Conservation (phyloP, 2,329 filamentous ascomycete species). For the Metarhizium robertsii region DNA sequence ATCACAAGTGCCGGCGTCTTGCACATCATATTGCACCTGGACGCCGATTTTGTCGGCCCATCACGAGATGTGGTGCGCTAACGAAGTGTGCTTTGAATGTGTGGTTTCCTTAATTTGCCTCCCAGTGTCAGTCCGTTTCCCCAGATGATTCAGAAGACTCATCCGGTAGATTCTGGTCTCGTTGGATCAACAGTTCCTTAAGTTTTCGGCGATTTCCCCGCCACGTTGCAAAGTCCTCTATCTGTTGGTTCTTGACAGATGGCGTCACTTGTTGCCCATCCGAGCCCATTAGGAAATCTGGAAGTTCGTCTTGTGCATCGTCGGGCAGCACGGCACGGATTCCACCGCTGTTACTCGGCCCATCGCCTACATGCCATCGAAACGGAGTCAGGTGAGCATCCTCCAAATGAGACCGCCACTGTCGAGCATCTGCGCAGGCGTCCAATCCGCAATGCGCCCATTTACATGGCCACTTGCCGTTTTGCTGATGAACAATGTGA, state of each 20-base stretch:
- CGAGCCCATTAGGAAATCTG: constrained; percentile 41
- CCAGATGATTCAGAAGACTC: constrained; percentile 1
- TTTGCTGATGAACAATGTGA: constrained; percentile 35
- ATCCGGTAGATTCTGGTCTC: constrained; percentile 34
- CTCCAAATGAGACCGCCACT: constrained; percentile 43
- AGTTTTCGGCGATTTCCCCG: constrained; percentile 35
- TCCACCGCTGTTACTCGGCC: constrained; percentile 33
- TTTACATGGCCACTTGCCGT: constrained; percentile 11
- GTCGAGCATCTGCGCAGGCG: constrained; percentile 7
- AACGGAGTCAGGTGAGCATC: constrained; percentile 42
- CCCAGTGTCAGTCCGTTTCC: background rate
- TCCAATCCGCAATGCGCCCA: constrained; percentile 23
- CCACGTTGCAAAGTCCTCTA: constrained; percentile 39
- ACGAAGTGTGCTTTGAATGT: background rate
- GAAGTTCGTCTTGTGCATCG: constrained; percentile 24
- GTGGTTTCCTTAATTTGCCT: background rate
- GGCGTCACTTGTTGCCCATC: constrained; percentile 50
- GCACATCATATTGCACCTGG: too few species aligned
- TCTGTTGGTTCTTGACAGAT: constrained; percentile 39
- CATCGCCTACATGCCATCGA: constrained; percentile 52
- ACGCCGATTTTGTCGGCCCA: background rate
- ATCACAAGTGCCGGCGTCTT: too few species aligned
- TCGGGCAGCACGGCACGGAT: constrained; percentile 11
- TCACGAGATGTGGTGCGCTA: background rate
- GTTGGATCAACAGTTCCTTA: constrained; percentile 30